Conservation (phyloP, 2,329 filamentous ascomycete species). For the Aspergillus aculeatus region DNA sequence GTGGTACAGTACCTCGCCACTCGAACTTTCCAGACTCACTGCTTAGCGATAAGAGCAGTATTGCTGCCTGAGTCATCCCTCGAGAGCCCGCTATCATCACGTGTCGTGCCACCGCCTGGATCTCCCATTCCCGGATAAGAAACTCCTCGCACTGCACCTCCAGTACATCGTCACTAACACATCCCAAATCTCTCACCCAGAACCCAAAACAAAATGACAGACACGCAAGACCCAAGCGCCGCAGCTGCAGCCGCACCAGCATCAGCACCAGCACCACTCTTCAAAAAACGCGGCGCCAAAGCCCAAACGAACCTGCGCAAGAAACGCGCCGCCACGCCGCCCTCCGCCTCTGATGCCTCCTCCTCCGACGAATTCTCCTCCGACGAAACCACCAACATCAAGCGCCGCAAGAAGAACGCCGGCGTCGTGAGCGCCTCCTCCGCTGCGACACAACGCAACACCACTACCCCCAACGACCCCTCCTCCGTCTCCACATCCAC, state of each 20-base stretch:
- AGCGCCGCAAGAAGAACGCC: conserved; percentile 76
- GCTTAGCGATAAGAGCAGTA: too few relatives aligned
- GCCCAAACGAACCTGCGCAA: conserved; percentile 77
- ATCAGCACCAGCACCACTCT: conserved; percentile 37
- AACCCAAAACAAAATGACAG: background rate
- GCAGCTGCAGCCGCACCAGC: background rate
- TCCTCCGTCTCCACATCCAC: conserved; percentile 52
- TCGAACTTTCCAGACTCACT: too few relatives aligned
- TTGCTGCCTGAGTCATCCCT: too few relatives aligned
- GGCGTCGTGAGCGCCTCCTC: conserved; percentile 62
- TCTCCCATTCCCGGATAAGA: background rate
- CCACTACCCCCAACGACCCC: conserved; percentile 38
- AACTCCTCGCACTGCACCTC: background rate
- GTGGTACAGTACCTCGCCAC: too few relatives aligned
- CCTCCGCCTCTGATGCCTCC: conserved; percentile 55
- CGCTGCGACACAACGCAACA: conserved; percentile 7
- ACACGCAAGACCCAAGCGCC: background rate
- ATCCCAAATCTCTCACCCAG: background rate
- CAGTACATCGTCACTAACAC: background rate
- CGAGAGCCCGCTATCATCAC: background rate
- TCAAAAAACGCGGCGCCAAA: conserved; percentile 83
- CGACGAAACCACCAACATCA: conserved; percentile 70
- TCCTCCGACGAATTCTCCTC: conserved; percentile 71
- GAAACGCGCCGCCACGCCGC: conserved; percentile 73
- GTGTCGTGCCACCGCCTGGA: background rate